Evolutionary conservation across 2,329 filamentous ascomycete genomes (phyloP), one percentile per base, ranked within the genome.

Genomic region (Trichoderma aggressivum): DNA sequence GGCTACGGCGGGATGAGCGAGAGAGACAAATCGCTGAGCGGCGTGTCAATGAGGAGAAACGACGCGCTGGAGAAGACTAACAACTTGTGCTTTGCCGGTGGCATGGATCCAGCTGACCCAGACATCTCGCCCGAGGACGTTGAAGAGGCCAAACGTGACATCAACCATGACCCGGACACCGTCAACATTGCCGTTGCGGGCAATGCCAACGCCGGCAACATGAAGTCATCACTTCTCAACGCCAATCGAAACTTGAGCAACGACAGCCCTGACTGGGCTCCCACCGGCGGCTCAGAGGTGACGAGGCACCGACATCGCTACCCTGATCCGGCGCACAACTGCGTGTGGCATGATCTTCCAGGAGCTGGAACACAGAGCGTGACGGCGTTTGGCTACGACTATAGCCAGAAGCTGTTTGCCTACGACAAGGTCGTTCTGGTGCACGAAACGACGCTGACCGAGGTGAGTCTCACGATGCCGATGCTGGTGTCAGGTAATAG

Each of bases 11-110:
- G 47, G 43, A n/a, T 21, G 43, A 21, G 43, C 43, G 43, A 21
- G 43, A 50, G 1, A 50, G 0, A 50, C 0, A 7, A 0, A 8
- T 0, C 21, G 43, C 43, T 24, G 43, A 50, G 21, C 5, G 6
- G 47, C 21, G 47, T 21, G 47, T 6, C 11, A 21, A 50, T 21
- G 43, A 50, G 2, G n/a, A 14, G 21, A 53, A 53, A 24, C 47
- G 1, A 50, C 47, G n/a, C 47, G 47, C 36, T 14, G 10, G 3
- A 18, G 5, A 50, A 11, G 10, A 50, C 47, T 50, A 24, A 50
- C 10, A 50, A 43, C 36, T 7, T 21, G 47, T 24, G 47, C 2
- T 21, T 6, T 50, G 47, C 11, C n/a, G 24, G 47, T 50, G 47
- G 47, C n/a, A 50, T 50, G 3, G 47, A 50, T 24, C 47, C 47